phyloP scores from a whole-genome alignment of 2,329 filamentous ascomycete genomes.

The Aspergillus awamori region DNA sequence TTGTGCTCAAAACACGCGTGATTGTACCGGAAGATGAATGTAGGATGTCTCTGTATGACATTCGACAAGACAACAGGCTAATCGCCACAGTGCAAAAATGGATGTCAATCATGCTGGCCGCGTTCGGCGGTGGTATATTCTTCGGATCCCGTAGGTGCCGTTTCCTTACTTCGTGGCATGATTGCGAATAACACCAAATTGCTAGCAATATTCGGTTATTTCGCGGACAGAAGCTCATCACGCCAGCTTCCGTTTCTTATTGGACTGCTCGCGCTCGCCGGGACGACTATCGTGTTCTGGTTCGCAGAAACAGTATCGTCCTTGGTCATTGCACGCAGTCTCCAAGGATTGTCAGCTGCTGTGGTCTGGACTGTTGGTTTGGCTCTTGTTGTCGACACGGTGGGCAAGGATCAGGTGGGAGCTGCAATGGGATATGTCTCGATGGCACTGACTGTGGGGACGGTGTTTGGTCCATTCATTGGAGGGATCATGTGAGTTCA shows the following conservation, averaged over 20 bases:
- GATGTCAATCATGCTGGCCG: constrained; percentile 70
- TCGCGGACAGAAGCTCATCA: constrained; percentile 57
- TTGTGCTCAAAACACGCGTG: constrained; percentile 53
- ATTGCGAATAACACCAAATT: not conserved
- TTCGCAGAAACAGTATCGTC: constrained; percentile 52
- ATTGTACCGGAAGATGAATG: constrained; percentile 40
- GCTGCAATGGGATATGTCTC: constrained; percentile 59
- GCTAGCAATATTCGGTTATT: constrained; percentile 33
- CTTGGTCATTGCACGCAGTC: constrained; percentile 54
- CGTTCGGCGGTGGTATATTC: constrained; percentile 69
- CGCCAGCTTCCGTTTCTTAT: constrained; percentile 60
- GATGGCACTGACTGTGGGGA: constrained; percentile 60
- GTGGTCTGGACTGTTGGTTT: constrained; percentile 65
- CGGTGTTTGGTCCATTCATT: constrained; percentile 59
- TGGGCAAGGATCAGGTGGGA: constrained; percentile 59
- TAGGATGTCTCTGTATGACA: constrained; percentile 38
- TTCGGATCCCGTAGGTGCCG: constrained; percentile 36
- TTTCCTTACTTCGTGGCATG: not conserved
- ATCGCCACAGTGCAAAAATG: constrained; percentile 61
- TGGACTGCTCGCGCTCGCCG: constrained; percentile 56
- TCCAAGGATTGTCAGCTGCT: constrained; percentile 61
- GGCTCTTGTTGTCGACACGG: constrained; percentile 62
- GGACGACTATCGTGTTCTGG: constrained; percentile 59
- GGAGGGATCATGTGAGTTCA: constrained; percentile 59
- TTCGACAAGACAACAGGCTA: not conserved